Percentiles rank a stretch among this genome's conserved stretches.
Conservation (phyloP, 768 basidiomycete species). For the Boletus insuetus region DNA sequence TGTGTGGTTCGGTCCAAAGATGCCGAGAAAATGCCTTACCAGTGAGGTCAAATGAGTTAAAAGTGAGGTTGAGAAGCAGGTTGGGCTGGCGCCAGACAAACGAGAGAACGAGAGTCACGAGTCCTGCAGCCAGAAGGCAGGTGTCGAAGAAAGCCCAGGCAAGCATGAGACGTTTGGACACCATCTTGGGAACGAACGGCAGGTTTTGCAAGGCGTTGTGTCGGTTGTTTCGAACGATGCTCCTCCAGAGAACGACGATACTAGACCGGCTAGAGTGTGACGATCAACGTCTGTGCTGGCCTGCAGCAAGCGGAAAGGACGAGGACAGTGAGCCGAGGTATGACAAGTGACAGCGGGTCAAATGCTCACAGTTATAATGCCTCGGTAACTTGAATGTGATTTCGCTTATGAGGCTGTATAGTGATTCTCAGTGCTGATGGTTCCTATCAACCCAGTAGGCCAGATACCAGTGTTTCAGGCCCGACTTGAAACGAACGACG, state of each 20-base stretch:
- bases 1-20: neutral
- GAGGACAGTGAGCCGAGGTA: neutral
- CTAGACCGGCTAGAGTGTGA: conserved; percentile 46
- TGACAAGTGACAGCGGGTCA: conserved; percentile 5
- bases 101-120: conserved; percentile 62
- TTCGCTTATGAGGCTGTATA: neutral
- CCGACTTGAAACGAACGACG: neutral
- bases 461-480: neutral
- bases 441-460: neutral
- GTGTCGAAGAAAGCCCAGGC: conserved; percentile 73
- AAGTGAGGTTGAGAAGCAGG: conserved; percentile 70
- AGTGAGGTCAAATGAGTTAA: conserved; percentile 55
- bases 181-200: conserved; percentile 44
- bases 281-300: conserved; percentile 68
- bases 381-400: no score
- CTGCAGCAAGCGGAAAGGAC: conserved; percentile 32
- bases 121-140: conserved; percentile 67
- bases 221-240: conserved; percentile 21
- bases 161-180: conserved; percentile 66
- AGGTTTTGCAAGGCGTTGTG: conserved; percentile 5
- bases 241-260: conserved; percentile 54
- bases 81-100: conserved; percentile 68
- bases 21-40: conserved; percentile 40
- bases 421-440: conserved; percentile 2
- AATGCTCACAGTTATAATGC: conserved; percentile 5